Base-by-base conservation (phyloP, 108 stramenopile genomes). In the Cyclotella distinguenda region DNA sequence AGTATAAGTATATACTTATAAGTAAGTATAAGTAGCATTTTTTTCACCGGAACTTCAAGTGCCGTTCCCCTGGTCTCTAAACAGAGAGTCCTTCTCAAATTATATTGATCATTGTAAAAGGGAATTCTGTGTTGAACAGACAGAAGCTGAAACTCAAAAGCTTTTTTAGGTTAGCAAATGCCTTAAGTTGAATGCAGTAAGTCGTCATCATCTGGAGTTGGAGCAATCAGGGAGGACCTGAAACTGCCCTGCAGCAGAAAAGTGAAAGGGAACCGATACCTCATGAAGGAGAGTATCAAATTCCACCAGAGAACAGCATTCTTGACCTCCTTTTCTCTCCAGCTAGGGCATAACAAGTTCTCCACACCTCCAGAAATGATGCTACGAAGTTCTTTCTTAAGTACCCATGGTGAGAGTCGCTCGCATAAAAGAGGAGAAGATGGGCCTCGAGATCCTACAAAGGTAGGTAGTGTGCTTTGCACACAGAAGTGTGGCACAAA, bases 241-340 rank as follows among this genome's bases (percentile, higher is more conserved):
- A 93, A 90, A 66, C 77, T 86, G 1, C 89, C 89, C 60, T 87
- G 92, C 9, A 94, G 66, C 33, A 90, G 58, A 54, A 89, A 90
- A 15, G 89, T 72, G 57, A 87, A 87, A 1, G 92, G 91, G 27
- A 93, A 84, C 32, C 86, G 58, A 65, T 89, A 89, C 16, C 91
- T 58, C 88, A 89, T 93, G 50, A 81, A 88, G 4, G 87, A 89
- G 6, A 93, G 67, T 23, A 93, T 74, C 52, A 89, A 62, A 72
- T 93, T 93, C 91, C 91, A 93, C 84, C 83, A 93, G 18, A 93
- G 52, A 12, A 87, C 85, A 26, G 84, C 78, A 62, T 93, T 93
- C 72, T 89, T 87, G 74, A 74, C 81, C 40, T 86, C 85, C 16
- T 82, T 45, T 51, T 80, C 83, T 27, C 87, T 71, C 86, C 87